phyloP scores from a whole-genome alignment of 2,329 filamentous ascomycete genomes.

The Colletotrichum orbiculare region DNA sequence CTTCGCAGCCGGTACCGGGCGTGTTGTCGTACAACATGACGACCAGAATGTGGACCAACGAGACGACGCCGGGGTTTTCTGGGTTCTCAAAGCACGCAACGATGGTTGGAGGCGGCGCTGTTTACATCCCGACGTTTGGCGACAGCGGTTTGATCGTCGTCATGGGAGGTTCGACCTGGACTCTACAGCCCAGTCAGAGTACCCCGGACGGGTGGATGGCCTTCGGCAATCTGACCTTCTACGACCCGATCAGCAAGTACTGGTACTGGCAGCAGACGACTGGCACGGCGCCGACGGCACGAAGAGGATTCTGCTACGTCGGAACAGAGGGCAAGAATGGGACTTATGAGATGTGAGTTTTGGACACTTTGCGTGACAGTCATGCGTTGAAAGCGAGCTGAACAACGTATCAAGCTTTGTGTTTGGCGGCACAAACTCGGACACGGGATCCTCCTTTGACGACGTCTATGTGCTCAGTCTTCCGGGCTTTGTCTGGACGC shows the following conservation, averaged over 20 bases:
- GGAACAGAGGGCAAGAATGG: constrained; percentile 25
- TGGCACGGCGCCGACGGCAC: constrained; percentile 20
- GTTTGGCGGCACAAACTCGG: constrained; percentile 29
- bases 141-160: constrained; percentile 28
- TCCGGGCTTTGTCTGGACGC: constrained; percentile 34
- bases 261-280: constrained; percentile 34
- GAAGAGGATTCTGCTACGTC: constrained; percentile 22
- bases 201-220: constrained; percentile 11
- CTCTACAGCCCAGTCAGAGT: neutral
- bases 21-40: constrained; percentile 30
- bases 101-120: constrained; percentile 12
- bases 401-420: constrained; percentile 24
- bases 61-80: constrained; percentile 10
- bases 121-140: constrained; percentile 30
- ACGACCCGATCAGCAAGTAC: constrained; percentile 27
- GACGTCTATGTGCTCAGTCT: constrained; percentile 35
- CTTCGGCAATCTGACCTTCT: constrained; percentile 35
- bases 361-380: no score
- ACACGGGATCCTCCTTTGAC: constrained; percentile 2
- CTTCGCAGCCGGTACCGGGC: constrained; percentile 10
- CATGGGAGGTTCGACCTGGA: constrained; percentile 21
- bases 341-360: constrained; percentile 35
- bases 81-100: constrained; percentile 28
- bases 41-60: constrained; percentile 27
- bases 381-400: neutral